Conservation (phyloP, 139 green algal genomes). For the Raphidocelis subcapitata region DNA sequence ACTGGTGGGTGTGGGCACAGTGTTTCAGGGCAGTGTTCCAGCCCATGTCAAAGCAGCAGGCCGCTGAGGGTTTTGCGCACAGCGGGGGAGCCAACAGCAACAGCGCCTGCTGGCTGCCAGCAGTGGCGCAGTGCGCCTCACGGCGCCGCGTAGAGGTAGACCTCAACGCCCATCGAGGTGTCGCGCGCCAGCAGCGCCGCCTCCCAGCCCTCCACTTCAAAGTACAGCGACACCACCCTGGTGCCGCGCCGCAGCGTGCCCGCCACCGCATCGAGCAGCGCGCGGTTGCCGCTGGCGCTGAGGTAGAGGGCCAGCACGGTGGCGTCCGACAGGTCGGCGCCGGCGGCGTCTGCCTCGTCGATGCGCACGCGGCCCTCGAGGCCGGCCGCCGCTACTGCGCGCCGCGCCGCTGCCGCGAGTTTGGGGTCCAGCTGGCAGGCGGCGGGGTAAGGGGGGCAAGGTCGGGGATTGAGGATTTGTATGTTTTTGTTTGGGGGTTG, state of each 20-base stretch:
- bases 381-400: background rate
- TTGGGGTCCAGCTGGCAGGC: constrained; percentile 9
- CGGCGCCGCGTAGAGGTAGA: constrained; percentile 12
- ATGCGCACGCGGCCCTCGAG: constrained; percentile 8
- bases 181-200: background rate
- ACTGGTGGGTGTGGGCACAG: too few species aligned
- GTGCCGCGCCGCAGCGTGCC: background rate
- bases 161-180: background rate
- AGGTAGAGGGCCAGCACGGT: constrained; percentile 21
- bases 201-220: constrained; percentile 19
- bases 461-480: too few species aligned
- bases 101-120: too few species aligned
- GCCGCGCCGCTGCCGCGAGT: background rate
- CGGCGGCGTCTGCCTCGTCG: background rate
- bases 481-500: too few species aligned
- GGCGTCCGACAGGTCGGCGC: constrained; percentile 4
- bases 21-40: too few species aligned
- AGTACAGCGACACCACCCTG: constrained; percentile 23
- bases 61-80: too few species aligned
- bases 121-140: too few species aligned
- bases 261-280: constrained; percentile 4
- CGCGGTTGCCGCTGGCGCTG: constrained; percentile 4
- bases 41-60: too few species aligned
- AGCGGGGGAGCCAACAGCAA: too few species aligned
- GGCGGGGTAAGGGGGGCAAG: too few species aligned